These are phyloP conservation scores for Primulina huaijiensis DNA, from an alignment of 257 asterid genomes.

Conservation along the genomic window DNA sequence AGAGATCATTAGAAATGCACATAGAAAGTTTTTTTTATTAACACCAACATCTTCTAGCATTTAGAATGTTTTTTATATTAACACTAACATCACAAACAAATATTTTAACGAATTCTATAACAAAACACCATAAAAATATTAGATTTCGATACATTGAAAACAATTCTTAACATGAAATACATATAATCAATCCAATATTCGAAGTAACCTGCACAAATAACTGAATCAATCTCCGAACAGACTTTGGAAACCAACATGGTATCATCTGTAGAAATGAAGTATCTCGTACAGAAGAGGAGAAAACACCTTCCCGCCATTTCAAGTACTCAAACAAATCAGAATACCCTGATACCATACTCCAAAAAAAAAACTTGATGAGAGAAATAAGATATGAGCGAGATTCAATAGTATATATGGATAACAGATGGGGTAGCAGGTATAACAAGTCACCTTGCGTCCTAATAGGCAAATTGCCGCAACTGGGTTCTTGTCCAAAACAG, in stretches of 20 bases:
- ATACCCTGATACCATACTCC: slow-evolving; percentile 56
- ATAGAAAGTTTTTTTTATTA: slow-evolving; percentile 2
- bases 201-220: slow-evolving; percentile 77
- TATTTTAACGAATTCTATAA: background rate
- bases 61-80: slow-evolving; percentile 1
- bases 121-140: background rate
- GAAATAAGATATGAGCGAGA: slow-evolving; percentile 6
- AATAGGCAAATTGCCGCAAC: slow-evolving; percentile 44
- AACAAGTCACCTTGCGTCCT: slow-evolving; percentile 54
- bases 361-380: slow-evolving; percentile 27
- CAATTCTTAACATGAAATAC: slow-evolving; percentile 13
- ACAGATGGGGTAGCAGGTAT: slow-evolving; percentile 21
- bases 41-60: slow-evolving; percentile 10
- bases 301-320: slow-evolving; percentile 93
- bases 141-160: slow-evolving; percentile 19
- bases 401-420: slow-evolving; percentile 21
- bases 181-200: slow-evolving; percentile 22
- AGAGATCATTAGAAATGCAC: slow-evolving; percentile 18
- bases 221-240: slow-evolving; percentile 91
- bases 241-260: slow-evolving; percentile 93
- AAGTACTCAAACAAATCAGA: slow-evolving; percentile 84
- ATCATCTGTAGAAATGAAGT: slow-evolving; percentile 94
- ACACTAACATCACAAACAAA: slow-evolving; percentile 19
- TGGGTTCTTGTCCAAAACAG: slow-evolving; percentile 87
- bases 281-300: slow-evolving; percentile 83